A percentile compares a stretch with the other conserved stretches of the same genome.
Evolutionary conservation across 2,329 filamentous ascomycete genomes (phyloP).

Genomic region (Chrysosporium queenslandicum): DNA sequence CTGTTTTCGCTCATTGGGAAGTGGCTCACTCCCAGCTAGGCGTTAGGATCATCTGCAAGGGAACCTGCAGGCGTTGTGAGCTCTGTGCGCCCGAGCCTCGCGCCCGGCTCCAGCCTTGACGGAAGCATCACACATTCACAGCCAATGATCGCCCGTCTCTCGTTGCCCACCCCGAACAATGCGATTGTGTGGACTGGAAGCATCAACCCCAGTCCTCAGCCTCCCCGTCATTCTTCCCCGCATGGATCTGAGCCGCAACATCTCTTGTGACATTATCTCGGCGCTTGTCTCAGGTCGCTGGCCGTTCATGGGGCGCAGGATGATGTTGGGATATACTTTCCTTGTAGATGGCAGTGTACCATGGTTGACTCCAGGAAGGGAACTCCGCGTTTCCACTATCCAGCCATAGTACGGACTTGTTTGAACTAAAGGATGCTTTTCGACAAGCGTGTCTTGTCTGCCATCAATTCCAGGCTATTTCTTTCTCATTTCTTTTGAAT

Average conservation of each 20-base stretch:
- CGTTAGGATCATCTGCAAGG: not conserved
- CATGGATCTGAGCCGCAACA: not conserved
- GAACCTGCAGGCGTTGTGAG: not conserved
- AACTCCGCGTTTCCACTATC: constrained; percentile 1
- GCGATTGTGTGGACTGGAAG: not conserved
- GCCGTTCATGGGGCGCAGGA: no score
- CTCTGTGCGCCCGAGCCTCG: not conserved
- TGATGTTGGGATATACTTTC: constrained; percentile 6
- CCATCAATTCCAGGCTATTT: no score
- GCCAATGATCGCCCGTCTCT: not conserved
- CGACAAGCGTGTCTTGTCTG: not conserved
- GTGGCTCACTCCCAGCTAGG: not conserved
- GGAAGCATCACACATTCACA: not conserved
- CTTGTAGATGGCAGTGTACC: not conserved
- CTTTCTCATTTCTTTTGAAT: no score
- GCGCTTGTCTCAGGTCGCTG: no score
- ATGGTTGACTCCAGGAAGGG: not conserved
- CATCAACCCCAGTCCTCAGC: not conserved
- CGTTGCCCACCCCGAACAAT: not conserved
- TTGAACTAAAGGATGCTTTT: no score
- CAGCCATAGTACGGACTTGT: not conserved
- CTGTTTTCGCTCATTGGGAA: not conserved
- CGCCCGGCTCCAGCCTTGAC: not conserved
- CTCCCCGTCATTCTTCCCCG: not conserved
- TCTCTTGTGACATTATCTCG: no score